Percentiles rank a stretch among this genome's conserved stretches.
These are phyloP conservation scores for Colletotrichum phormii DNA, from an alignment of 2,329 filamentous ascomycete species.

Conservation along the genomic window DNA sequence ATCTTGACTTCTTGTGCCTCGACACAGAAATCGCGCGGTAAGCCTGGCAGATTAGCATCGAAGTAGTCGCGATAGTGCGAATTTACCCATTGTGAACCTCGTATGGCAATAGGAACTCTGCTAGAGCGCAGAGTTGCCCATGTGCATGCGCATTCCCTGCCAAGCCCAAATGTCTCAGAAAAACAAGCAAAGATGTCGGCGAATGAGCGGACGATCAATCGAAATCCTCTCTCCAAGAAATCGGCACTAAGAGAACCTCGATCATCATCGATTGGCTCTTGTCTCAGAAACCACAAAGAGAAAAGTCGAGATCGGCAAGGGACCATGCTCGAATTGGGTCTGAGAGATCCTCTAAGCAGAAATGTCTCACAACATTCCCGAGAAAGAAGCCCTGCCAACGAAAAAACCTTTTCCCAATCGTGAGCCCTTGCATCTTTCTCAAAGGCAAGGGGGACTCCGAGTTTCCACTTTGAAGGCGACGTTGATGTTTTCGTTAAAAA, in stretches of 20 bases:
- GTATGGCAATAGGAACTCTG: not conserved
- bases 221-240: not conserved
- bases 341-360: not conserved
- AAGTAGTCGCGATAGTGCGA: not conserved
- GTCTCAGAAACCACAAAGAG: not conserved
- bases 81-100: too few species aligned
- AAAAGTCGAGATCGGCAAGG: not conserved
- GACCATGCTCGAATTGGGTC: not conserved
- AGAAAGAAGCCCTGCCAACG: not conserved
- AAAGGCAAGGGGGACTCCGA: not conserved
- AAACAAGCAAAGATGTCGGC: not conserved
- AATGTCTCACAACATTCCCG: not conserved
- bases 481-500: not conserved
- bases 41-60: not conserved
- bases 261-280: not conserved
- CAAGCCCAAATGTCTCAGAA: not conserved
- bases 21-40: not conserved
- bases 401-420: not conserved
- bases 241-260: not conserved
- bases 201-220: not conserved
- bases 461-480: not conserved
- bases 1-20: not conserved
- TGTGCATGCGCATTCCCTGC: not conserved
- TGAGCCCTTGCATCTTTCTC: not conserved
- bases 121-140: not conserved